phyloP scores from a whole-genome alignment of 2,329 filamentous ascomycete species.

The Diplodia corticola region DNA sequence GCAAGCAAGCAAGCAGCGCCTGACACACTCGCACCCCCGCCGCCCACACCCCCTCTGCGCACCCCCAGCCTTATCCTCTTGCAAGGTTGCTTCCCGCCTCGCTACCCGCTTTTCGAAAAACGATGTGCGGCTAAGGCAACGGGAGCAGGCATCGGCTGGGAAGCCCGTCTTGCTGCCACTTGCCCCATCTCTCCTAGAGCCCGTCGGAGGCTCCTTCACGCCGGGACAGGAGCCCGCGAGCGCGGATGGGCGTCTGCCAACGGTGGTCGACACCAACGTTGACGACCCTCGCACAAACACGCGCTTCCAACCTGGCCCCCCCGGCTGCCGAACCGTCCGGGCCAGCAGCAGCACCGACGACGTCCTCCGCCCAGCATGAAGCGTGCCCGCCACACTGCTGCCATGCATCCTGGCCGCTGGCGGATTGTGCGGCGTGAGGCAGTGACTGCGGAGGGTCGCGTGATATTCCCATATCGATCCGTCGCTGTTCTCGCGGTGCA shows the following conservation, averaged over 20 bases:
- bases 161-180: neutral
- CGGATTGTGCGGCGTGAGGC: conserved; percentile 1
- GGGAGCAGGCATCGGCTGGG: neutral
- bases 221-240: neutral
- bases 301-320: neutral
- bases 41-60: neutral
- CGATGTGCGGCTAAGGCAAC: conserved; percentile 11
- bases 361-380: neutral
- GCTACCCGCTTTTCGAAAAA: conserved; percentile 19
- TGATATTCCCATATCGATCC: neutral
- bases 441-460: neutral
- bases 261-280: too few species aligned
- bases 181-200: neutral
- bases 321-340: neutral
- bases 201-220: neutral
- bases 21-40: conserved; percentile 14
- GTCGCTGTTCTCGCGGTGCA: conserved; percentile 7
- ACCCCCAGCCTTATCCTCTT: neutral
- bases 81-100: conserved; percentile 19
- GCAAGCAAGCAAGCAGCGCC: conserved; percentile 8
- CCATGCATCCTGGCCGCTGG: neutral
- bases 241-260: neutral
- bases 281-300: neutral
- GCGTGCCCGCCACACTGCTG: neutral
- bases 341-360: neutral